Evolutionary conservation across 306 rosid species (phyloP), one percentile per base, ranked within the genome.

Genomic region (Fragaria nilgerrensis): DNA sequence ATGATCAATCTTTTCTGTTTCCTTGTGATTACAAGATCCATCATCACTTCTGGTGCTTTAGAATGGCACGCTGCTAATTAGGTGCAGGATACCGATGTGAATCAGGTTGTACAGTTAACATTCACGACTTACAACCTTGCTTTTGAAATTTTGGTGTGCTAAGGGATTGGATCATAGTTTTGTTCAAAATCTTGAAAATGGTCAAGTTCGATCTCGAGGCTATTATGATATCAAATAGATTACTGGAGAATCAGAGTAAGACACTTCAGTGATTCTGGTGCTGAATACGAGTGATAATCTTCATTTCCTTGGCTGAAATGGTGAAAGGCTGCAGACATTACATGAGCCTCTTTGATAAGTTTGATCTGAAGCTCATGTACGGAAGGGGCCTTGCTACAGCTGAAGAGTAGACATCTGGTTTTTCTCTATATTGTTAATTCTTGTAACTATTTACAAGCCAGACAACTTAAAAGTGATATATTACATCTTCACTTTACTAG

Each of bases 391-490:
- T 37, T 61, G 10, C 34, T 27, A 25, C 5, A 25, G 5, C 6
- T 61, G 67, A 14, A 25, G 58, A 70, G 39, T 17, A 15, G 22
- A 45, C 39, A 25, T 15, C 8, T 70, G 22, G 36, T 45, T 22
- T 44, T 23, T 25, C 56, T 25, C 56, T 44, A 43, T 13, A 13
- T 10, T 13, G n/a, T 13, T 37, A 37, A 37, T 6, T 37, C 41
- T 23, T 19, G 36, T 50, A 79, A 50, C 23, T 50, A 45, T 43
- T 44, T 47, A 73, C 77, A 79, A 32, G 68, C 75, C 70, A 55
- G 53, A 56, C 47, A 52, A 36, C 34, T 17, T 22, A 6, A 1
- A 66, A 15, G 68, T 56, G n/a, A 56, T 41, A 55, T 22, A 16
- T 37, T 37, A 37, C 41, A 37, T 37, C 16, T 9, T 45, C 74